Evolutionary conservation across 1,139 yeast genomes (phyloP), one percentile per base, ranked within the genome.

Genomic region (Debaryomyces udenii): DNA sequence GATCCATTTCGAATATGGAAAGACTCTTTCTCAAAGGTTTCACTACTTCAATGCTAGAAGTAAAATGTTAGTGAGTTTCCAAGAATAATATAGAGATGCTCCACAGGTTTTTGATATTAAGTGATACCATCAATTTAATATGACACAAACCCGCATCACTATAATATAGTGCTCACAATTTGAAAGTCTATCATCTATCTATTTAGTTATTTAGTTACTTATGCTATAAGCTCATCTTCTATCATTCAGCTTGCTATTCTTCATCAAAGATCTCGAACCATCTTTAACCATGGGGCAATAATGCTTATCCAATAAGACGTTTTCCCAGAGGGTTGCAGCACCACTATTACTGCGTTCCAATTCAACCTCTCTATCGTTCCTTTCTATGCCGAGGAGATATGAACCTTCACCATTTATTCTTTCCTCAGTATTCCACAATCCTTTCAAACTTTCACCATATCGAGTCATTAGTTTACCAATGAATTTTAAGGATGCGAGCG

Each of bases 261-360:
- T 73, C 66, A 70, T 58, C 51, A 73, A 66, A n/a, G 73, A 62
- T 37, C 77, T 52, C 6, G 74, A 61, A 23, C 75, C 76, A 39
- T 73, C 78, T 46, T 81, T 74, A n/a, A 90, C 88, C 53, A 78
- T 68, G 2, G 95, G 94, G 49, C 89, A 79, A 59, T 86, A 93
- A 61, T 93, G 98, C 47, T 82, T 80, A 46, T 84, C 85, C 45
- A 93, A 68, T 38, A 91, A 63, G 3, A 83, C 83, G 41, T 82
- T 80, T 57, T 93, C 98, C 96, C 96, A 93, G 36, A 91, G 67
- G 0, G 90, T 85, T 1, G 97, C 95, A 10, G 94, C 94, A 38
- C 84, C 91, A 3, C 96, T 78, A 56, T 91, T 90, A 51, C 86
- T 71, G 61, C 94, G 80, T 51, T 86, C 89, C 7, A 89, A 80